Evolutionary conservation across 768 basidiomycete genomes (phyloP).

Genomic region (Hypsizygus marmoreus): DNA sequence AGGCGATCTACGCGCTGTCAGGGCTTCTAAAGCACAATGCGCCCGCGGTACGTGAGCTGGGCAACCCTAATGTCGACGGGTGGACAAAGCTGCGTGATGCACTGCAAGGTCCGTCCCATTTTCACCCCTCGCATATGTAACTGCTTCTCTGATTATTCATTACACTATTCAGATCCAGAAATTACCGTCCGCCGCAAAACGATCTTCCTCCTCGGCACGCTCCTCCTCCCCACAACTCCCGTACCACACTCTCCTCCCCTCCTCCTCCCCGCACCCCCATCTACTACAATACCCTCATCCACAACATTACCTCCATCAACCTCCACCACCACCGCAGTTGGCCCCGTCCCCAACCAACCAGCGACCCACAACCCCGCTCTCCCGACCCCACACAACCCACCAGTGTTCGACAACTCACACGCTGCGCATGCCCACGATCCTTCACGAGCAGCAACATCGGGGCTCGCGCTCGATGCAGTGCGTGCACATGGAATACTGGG

Average conservation of each 20-base stretch:
- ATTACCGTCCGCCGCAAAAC: constrained; percentile 77
- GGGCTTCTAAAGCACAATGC: constrained; percentile 78
- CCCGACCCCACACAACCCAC: constrained; percentile 24
- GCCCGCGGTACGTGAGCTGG: constrained; percentile 59
- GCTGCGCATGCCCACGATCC: constrained; percentile 63
- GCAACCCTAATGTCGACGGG: constrained; percentile 48
- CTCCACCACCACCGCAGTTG: no score
- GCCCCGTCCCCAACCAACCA: no score
- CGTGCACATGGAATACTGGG: constrained; percentile 45
- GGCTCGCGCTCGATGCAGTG: constrained; percentile 51
- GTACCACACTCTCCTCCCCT: constrained; percentile 17
- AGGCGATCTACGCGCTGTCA: constrained; percentile 81
- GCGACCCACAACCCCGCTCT: no score
- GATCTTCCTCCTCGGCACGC: constrained; percentile 72
- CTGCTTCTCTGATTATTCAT: neutral
- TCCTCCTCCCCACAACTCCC: constrained; percentile 54
- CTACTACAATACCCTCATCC: no score
- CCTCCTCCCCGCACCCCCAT: constrained; percentile 20
- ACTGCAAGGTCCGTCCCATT: constrained; percentile 51
- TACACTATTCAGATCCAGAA: constrained; percentile 62
- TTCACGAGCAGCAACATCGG: constrained; percentile 51
- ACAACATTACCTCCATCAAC: no score
- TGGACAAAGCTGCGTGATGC: constrained; percentile 64
- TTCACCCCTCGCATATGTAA: neutral
- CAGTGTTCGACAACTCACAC: constrained; percentile 75